Conservation (phyloP, 73 alveolate species). For the Uronychia setigera region DNA sequence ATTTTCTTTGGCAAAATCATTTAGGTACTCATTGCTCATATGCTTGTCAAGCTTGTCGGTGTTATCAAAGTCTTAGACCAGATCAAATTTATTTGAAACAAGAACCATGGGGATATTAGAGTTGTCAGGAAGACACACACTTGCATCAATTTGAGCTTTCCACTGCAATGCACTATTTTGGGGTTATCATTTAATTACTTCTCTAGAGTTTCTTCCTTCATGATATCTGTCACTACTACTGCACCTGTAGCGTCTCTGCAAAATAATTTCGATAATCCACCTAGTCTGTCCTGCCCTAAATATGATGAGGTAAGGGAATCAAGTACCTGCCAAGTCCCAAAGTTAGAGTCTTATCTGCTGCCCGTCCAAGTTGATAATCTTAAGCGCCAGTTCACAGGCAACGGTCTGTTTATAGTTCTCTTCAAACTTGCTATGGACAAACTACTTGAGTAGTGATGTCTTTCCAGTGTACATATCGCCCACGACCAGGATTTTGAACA, state of each 20-base stretch:
- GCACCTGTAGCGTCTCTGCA: conserved; percentile 85
- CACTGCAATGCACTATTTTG: conserved; percentile 20
- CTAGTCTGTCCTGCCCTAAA: conserved; percentile 80
- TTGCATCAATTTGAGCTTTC: conserved; percentile 53
- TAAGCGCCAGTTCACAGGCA: conserved; percentile 71
- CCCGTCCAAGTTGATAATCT: conserved; percentile 57
- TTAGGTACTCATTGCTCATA: conserved; percentile 66
- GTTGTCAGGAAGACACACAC: conserved; percentile 14
- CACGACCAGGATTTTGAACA: conserved; percentile 53
- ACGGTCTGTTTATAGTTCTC: conserved; percentile 66
- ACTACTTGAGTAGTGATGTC: conserved; percentile 58
- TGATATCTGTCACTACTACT: conserved; percentile 65
- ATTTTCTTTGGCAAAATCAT: conserved; percentile 66
- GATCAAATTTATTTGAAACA: conserved; percentile 50
- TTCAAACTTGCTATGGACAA: conserved; percentile 63
- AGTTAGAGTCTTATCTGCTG: conserved; percentile 59
- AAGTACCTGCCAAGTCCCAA: conserved; percentile 77
- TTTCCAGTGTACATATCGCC: conserved; percentile 59
- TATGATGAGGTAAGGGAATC: background rate
- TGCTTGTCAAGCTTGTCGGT: conserved; percentile 36
- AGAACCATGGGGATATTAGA: conserved; percentile 59
- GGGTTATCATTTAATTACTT: background rate
- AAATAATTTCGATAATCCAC: conserved; percentile 70
- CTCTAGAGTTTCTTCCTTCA: conserved; percentile 35
- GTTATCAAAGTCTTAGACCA: conserved; percentile 32